Base-by-base conservation (phyloP, 2,329 filamentous ascomycete genomes). In the Tolypocladium amazonense region DNA sequence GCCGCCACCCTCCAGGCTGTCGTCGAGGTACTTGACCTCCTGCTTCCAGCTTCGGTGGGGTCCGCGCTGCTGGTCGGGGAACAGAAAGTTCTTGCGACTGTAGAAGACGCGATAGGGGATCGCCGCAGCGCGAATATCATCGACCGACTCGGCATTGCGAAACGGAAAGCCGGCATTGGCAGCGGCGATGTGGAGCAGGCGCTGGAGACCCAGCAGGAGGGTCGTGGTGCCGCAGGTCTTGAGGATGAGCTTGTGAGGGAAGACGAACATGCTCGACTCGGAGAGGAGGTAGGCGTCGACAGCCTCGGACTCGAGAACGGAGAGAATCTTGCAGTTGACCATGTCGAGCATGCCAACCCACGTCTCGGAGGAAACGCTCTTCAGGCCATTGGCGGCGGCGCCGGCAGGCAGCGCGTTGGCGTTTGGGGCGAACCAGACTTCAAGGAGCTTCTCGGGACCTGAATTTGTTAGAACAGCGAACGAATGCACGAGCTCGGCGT, bases 251-350 rank as follows among this genome's bases (percentile, higher is more conserved):
- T 99, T 99, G 84, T 99, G 94, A n/a, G 92, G 92, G 75, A 96
- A 99, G 68, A 99, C 91, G 73, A 99, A 99, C 92, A 99, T 96
- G 88, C 94, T 97, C 47, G 94, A 97, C 78, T 99, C 94, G 64
- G 94, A 99, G 59, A 99, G 82, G 8, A 99, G 85, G 72, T 99
- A 99, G 65, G 94, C 93, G 71, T 99, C 94, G 68, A 97, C 89
- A 71, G 93, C 88, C 64, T 96, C 92, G 30, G 93, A 96, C 72
- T 93, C 88, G 64, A 99, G 85, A 63, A 96, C 88, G 4, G 94
- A 99, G 59, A 99, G 81, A 59, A 99, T 92, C 79, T 99, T 94
- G 86, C 94, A 99, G 74, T 97, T 96, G 76, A 99, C 94, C 71
- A 97, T 83, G 72, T 99, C 94, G 61, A 99, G 84, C 94, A 99